Evolutionary conservation across 208 protist genomes (phyloP).

Genomic region (Leishmania major): DNA sequence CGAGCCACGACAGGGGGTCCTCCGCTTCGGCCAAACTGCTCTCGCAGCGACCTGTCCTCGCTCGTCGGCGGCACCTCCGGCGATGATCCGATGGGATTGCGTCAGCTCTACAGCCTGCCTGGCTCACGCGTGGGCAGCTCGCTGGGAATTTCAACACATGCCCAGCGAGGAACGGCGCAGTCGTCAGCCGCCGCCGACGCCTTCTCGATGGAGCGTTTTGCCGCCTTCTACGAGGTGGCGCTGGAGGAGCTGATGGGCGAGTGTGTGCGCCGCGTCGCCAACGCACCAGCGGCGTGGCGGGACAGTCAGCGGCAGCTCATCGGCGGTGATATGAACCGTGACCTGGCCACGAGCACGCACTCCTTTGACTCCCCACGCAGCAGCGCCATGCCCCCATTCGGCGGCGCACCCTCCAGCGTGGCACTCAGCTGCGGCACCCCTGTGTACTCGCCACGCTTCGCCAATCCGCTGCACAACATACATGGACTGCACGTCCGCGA

Average conservation of each 20-base stretch:
- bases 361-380: slow-evolving; percentile 54
- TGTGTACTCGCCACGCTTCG: slow-evolving; percentile 17
- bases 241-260: slow-evolving; percentile 76
- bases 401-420: neutral
- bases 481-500: slow-evolving; percentile 6
- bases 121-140: slow-evolving; percentile 23
- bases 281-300: slow-evolving; percentile 33
- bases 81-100: slow-evolving; percentile 32
- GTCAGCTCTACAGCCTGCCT: slow-evolving; percentile 32
- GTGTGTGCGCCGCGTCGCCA: slow-evolving; percentile 70
- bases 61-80: neutral
- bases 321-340: slow-evolving; percentile 29
- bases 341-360: slow-evolving; percentile 35
- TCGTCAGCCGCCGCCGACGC: neutral
- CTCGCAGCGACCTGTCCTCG: slow-evolving; percentile 13
- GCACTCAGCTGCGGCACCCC: neutral
- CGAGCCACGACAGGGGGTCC: neutral
- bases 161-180: neutral
- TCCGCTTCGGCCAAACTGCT: neutral
- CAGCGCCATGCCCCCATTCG: slow-evolving; percentile 21
- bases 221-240: slow-evolving; percentile 71
- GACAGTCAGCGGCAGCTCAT: slow-evolving; percentile 34
- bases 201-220: slow-evolving; percentile 59
- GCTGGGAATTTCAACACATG: slow-evolving; percentile 3
- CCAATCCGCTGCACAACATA: slow-evolving; percentile 8